A percentile compares a stretch with the other conserved stretches of the same genome.
phyloP scores from a whole-genome alignment of 495 filamentous ascomycete species.

The Penicillium mononematosum region DNA sequence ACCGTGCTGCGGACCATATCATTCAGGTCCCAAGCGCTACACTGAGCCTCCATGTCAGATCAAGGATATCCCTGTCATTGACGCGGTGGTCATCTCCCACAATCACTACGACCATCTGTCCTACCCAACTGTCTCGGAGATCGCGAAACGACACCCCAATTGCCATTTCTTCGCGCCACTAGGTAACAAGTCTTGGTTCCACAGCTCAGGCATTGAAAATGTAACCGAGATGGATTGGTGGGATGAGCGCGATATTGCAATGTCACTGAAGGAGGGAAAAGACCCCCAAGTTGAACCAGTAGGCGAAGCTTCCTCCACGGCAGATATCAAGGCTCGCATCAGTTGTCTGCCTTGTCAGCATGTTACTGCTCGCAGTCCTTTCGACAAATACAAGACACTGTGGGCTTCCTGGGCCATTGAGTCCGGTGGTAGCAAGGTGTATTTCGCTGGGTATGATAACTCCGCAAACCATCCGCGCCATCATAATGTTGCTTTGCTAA shows the following conservation, averaged over 20 bases:
- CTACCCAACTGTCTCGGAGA: slow-evolving; percentile 66
- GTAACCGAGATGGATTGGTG: slow-evolving; percentile 96
- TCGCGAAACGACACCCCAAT: slow-evolving; percentile 69
- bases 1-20: slow-evolving; percentile 78
- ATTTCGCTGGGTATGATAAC: slow-evolving; percentile 44
- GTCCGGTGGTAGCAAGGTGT: slow-evolving; percentile 57
- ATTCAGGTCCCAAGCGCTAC: slow-evolving; percentile 74
- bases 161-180: slow-evolving; percentile 88
- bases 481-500: slow-evolving; percentile 7
- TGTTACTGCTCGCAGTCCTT: slow-evolving; percentile 62
- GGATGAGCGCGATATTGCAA: slow-evolving; percentile 72
- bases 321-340: slow-evolving; percentile 69
- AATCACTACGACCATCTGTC: slow-evolving; percentile 95
- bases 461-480: background rate
- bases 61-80: slow-evolving; percentile 76
- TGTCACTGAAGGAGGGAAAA: slow-evolving; percentile 45
- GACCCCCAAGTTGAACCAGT: slow-evolving; percentile 27
- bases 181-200: slow-evolving; percentile 88
- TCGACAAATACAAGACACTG: slow-evolving; percentile 72
- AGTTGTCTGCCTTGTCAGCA: slow-evolving; percentile 88
- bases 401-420: slow-evolving; percentile 86
- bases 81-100: slow-evolving; percentile 88
- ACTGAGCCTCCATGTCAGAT: slow-evolving; percentile 77
- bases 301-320: slow-evolving; percentile 28
- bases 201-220: slow-evolving; percentile 59